Percentiles rank a stretch among this genome's conserved stretches.
phyloP scores from a whole-genome alignment of 2,329 filamentous ascomycete genomes.

The Clonostachys rosea region DNA sequence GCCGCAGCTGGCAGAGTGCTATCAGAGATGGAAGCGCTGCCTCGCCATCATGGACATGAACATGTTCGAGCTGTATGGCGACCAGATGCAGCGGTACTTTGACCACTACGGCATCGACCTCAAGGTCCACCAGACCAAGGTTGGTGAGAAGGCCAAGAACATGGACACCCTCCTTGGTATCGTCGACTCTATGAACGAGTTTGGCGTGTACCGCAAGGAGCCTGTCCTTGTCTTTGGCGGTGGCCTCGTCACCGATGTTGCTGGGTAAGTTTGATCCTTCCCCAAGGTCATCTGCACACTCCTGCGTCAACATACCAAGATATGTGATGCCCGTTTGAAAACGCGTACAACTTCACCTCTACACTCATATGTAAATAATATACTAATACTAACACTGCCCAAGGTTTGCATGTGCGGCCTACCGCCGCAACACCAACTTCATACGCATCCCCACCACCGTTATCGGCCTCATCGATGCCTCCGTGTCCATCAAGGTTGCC shows the following conservation, averaged over 20 bases:
- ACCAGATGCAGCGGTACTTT: slow-evolving; percentile 64
- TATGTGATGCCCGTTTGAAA: too few relatives aligned
- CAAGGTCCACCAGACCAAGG: slow-evolving; percentile 67
- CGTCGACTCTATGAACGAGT: slow-evolving; percentile 70
- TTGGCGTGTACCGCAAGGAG: slow-evolving; percentile 66
- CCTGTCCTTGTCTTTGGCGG: slow-evolving; percentile 64
- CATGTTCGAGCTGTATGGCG: slow-evolving; percentile 64
- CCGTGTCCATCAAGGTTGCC: slow-evolving; percentile 73
- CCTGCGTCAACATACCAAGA: not conserved
- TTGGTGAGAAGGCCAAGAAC: slow-evolving; percentile 71
- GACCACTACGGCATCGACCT: slow-evolving; percentile 57
- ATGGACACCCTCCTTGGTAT: slow-evolving; percentile 66
- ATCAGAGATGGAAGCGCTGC: slow-evolving; percentile 59
- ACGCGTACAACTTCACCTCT: too few relatives aligned
- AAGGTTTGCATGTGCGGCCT: slow-evolving; percentile 66
- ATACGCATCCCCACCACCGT: slow-evolving; percentile 72
- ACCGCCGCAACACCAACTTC: slow-evolving; percentile 69
- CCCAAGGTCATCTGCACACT: slow-evolving; percentile 11
- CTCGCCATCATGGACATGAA: slow-evolving; percentile 68
- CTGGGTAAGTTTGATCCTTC: slow-evolving; percentile 48
- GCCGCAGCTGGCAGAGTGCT: slow-evolving; percentile 58
- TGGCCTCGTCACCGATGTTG: slow-evolving; percentile 68
- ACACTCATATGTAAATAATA: too few relatives aligned
- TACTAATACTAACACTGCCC: slow-evolving; percentile 3
- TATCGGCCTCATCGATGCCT: slow-evolving; percentile 71